Evolutionary conservation across 345 rosid species (phyloP), one percentile per base, ranked within the genome.

Genomic region (Salix caprea): DNA sequence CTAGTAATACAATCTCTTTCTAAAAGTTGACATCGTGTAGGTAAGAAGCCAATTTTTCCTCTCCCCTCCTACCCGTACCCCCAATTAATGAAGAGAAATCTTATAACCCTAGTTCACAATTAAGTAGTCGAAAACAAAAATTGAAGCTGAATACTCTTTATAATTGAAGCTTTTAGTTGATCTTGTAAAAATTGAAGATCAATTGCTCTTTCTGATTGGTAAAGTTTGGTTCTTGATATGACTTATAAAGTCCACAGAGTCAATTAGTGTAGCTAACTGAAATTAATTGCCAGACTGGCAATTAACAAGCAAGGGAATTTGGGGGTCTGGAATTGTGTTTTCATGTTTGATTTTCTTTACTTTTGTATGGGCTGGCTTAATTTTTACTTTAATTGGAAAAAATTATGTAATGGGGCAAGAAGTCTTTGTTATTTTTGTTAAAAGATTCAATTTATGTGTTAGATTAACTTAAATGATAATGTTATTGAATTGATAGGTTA

Each of bases 401-500:
- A 15, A 58, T n/a, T 23, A 58, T 23, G 26, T 1, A 58, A 58
- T 23, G 64, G 62, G 62, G 28, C 26, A 0, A 58, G 64, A n/a
- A 3, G 52, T 52, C 14, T 16, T 58, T 71, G 1, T 32, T 32
- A 21, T 21, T 34, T 9, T 50, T 36, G 12, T 37, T 24, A 4
- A 26, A 39, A 28, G 32, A 48, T 15, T 15, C 12, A 12, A 46
- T 15, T 58, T n/a, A 18, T 48, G 62, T 65, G 6, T 15, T 62
- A 32, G 42, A 65, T n/a, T 69, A 58, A 42, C 36, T 14, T 39
- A 18, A 44, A 42, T 32, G 11, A 58, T 58, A 23, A 58, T 40
- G 6, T 16, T n/a, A 6, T 19, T 58, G 4, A 32, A 32, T 79
- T 77, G 40, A 6, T 48, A 78, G 83, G 77, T 60, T 23, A 52